Evolutionary conservation across 2,329 filamentous ascomycete species (phyloP).

Genomic region (Aspergillus tanneri): DNA sequence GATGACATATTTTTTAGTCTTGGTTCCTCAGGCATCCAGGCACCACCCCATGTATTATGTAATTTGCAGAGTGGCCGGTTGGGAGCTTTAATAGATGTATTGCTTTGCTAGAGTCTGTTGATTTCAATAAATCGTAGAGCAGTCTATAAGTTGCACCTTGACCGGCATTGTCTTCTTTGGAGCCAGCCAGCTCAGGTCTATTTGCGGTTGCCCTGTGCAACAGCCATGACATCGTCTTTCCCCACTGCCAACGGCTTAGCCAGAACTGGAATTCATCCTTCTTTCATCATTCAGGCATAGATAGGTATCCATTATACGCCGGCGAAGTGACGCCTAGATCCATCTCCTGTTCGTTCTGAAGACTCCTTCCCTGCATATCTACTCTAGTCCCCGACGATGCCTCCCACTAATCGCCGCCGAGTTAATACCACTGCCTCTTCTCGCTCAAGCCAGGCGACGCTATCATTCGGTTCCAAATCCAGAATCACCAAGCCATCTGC

Average conservation of each 20-base stretch:
- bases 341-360: too few relatives aligned
- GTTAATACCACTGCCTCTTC: conserved; percentile 34
- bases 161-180: too few relatives aligned
- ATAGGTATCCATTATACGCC: background rate
- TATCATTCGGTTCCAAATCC: conserved; percentile 60
- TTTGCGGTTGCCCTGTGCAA: conserved; percentile 18
- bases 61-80: too few relatives aligned
- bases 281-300: background rate
- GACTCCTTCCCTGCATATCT: too few relatives aligned
- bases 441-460: conserved; percentile 55
- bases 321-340: background rate
- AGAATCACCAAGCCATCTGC: conserved; percentile 59
- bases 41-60: too few relatives aligned
- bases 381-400: conserved; percentile 34
- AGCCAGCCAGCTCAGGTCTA: too few relatives aligned
- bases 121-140: too few relatives aligned
- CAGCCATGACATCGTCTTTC: conserved; percentile 12
- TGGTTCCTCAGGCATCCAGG: too few relatives aligned
- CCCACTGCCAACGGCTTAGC: background rate
- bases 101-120: too few relatives aligned
- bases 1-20: too few relatives aligned
- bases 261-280: background rate
- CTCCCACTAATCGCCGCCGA: conserved; percentile 40
- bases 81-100: too few relatives aligned
- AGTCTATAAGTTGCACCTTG: too few relatives aligned